Base-by-base conservation (phyloP, 441 rosid genomes). In the Geranium incanum region DNA sequence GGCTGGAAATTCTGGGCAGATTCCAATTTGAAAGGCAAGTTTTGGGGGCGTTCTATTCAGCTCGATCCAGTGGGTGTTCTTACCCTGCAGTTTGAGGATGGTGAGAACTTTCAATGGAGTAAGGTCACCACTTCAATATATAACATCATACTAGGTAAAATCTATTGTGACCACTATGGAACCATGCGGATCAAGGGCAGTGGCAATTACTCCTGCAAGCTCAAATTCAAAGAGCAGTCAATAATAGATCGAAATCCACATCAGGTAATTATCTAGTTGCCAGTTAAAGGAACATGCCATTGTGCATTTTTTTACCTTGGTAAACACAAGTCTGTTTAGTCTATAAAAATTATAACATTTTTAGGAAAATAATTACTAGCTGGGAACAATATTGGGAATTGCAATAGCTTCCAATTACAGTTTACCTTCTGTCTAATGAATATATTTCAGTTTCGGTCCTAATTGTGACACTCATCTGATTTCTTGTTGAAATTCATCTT, bases 1-100 rank as follows among this genome's bases (percentile, higher is more conserved):
- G 97, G 96, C 50, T 92, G 97, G 97, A 92, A 84, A 77, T 92
- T 92, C 69, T 89, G 92, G 92, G 97, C 86, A 52, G 97, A 92
- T 67, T 89, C 94, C 85, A 89, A 88, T 80, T 76, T 92, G 67
- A 89, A 85, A 82, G 89, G 96, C 81, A 92, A 92, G 83, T 92
- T 92, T 75, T 89, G 97, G 95, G 97, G 97, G 63, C 89, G 97
- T 66, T 92, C 97, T 36, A 92, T 92, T 76, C 95, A 88, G 79
- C 88, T 92, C 33, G 96, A 92, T 75, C 97, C 97, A 39, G 88
- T 86, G 75, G 97, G 97, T 74, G 71, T 80, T 65, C 84, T 92
- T 82, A 88, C 89, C 38, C 75, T 89, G 77, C 89, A 88, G 71
- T 92, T 92, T 71, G 95, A 88, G 70, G 96, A 92, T 60, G 97